A percentile compares a stretch with the other conserved stretches of the same genome.
phyloP scores from a whole-genome alignment of 164 flowering plant genomes.

The Nelumbo lutea region DNA sequence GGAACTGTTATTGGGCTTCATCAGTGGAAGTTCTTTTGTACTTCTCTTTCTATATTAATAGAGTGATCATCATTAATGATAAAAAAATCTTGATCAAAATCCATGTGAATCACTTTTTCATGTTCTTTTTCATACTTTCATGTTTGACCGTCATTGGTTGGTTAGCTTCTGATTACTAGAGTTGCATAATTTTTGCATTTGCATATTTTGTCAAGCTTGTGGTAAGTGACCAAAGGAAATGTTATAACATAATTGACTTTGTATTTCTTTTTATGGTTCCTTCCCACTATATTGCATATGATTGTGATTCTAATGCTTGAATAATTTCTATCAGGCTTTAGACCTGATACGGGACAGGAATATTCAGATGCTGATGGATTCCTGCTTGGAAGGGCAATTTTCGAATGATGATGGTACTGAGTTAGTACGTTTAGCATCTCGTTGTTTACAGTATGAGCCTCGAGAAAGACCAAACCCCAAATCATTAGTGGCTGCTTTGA shows the following conservation, averaged over 20 bases:
- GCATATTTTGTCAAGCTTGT: no score
- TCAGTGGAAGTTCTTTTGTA: no score
- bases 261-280: background rate
- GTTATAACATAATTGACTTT: background rate
- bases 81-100: no score
- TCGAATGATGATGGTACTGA: conserved; percentile 82
- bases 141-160: no score
- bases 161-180: no score
- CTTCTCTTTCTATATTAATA: no score
- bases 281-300: background rate
- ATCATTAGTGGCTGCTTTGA: conserved; percentile 63
- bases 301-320: conserved; percentile 7
- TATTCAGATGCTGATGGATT: conserved; percentile 82
- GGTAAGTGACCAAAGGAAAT: no score
- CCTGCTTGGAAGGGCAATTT: conserved; percentile 93
- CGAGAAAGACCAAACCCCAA: conserved; percentile 89
- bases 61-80: no score
- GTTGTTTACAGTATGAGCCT: conserved; percentile 87
- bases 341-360: conserved; percentile 85
- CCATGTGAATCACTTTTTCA: no score
- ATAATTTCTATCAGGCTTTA: conserved; percentile 56
- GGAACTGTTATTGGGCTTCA: no score
- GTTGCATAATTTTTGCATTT: no score
- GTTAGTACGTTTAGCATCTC: conserved; percentile 79
- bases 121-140: no score